These are phyloP conservation scores for Botryotinia convoluta DNA, from an alignment of 2,329 filamentous ascomycete genomes.

Conservation along the genomic window DNA sequence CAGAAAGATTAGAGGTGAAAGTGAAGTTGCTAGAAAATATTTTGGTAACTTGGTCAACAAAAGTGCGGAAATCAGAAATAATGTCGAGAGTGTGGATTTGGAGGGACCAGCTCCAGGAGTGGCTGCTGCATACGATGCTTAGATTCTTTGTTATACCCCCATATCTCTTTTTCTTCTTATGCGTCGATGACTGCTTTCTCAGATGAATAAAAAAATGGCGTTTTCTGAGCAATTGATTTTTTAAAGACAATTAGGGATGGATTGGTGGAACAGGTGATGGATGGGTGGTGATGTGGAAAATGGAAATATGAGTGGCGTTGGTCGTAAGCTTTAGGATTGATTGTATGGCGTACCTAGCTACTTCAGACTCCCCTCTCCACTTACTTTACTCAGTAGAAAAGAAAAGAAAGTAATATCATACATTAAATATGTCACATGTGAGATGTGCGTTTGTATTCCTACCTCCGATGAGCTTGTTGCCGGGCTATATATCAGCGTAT, in stretches of 20 bases:
- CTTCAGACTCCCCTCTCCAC: constrained; percentile 14
- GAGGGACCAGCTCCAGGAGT: constrained; percentile 39
- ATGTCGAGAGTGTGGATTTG: constrained; percentile 38
- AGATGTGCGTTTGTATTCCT: not conserved
- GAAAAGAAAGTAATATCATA: not conserved
- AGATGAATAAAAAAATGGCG: constrained; percentile 13
- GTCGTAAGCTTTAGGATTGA: constrained; percentile 12
- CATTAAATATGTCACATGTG: not conserved
- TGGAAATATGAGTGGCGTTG: constrained; percentile 13
- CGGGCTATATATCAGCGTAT: not conserved
- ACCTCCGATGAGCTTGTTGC: not conserved
- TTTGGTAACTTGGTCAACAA: constrained; percentile 80
- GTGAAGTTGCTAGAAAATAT: constrained; percentile 83
- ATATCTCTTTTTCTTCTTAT: constrained; percentile 17
- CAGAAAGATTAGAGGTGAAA: constrained; percentile 75
- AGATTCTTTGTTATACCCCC: constrained; percentile 21
- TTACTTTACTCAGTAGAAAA: constrained; percentile 5
- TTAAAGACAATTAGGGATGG: not conserved
- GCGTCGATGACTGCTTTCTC: constrained; percentile 1
- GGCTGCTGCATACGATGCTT: constrained; percentile 36
- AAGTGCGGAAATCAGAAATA: constrained; percentile 50
- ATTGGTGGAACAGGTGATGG: constrained; percentile 2
- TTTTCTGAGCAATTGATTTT: constrained; percentile 1
- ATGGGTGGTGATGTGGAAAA: constrained; percentile 9
- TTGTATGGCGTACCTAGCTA: constrained; percentile 9